phyloP scores from a whole-genome alignment of 768 basidiomycete genomes.

The Boletus reticulatus region DNA sequence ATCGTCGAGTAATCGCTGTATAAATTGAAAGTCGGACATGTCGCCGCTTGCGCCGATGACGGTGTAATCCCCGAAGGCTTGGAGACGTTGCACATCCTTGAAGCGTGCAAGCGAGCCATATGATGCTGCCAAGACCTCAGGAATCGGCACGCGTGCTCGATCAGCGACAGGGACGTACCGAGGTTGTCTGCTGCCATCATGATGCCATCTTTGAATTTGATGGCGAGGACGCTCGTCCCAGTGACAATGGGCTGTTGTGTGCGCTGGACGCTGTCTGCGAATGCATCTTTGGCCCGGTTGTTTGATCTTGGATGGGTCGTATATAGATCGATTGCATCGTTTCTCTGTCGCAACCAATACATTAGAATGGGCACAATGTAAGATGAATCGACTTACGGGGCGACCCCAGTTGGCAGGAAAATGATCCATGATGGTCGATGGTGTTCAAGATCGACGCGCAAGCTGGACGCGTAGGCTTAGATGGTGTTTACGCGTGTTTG shows the following conservation, averaged over 20 bases:
- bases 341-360: conserved; percentile 45
- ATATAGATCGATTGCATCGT: conserved; percentile 73
- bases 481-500: conserved; percentile 21
- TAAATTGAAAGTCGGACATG: conserved; percentile 96
- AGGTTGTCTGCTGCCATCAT: conserved; percentile 99
- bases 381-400: conserved; percentile 47
- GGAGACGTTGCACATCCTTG: conserved; percentile 89
- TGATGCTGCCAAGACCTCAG: conserved; percentile 56
- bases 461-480: conserved; percentile 22
- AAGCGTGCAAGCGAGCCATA: conserved; percentile 97
- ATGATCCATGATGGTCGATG: conserved; percentile 62
- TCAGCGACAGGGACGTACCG: conserved; percentile 47
- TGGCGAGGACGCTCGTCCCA: conserved; percentile 91
- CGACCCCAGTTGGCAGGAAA: conserved; percentile 84
- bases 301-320: conserved; percentile 64
- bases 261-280: conserved; percentile 65
- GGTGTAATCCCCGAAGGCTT: conserved; percentile 79
- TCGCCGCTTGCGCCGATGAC: conserved; percentile 93
- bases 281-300: conserved; percentile 50
- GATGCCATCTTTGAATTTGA: conserved; percentile 94
- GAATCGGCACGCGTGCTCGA: not conserved
- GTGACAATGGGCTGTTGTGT: conserved; percentile 96
- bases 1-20: conserved; percentile 77
- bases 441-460: conserved; percentile 15
- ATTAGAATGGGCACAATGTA: not conserved